Evolutionary conservation across 306 rosid species (phyloP).

Genomic region (Vigna radiata): DNA sequence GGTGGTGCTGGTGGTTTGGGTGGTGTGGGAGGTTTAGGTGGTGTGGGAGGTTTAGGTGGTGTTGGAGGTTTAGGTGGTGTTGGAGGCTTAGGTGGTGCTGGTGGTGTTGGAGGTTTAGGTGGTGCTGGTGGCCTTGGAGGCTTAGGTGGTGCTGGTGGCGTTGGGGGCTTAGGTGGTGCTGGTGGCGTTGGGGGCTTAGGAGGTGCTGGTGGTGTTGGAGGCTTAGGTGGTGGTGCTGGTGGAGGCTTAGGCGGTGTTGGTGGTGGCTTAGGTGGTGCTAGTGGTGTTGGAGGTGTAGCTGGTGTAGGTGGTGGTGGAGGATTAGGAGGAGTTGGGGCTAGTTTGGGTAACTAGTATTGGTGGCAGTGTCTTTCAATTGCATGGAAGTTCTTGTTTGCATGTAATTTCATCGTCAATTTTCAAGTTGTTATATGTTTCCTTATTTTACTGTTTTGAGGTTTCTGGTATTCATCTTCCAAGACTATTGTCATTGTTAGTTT

Average conservation of each 20-base stretch:
- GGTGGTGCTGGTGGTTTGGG: conserved; percentile 32
- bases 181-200: conserved; percentile 15
- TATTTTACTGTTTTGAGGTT: neutral
- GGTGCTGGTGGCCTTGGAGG: conserved; percentile 34
- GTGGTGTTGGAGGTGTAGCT: conserved; percentile 1
- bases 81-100: too few relatives aligned
- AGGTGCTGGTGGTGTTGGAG: conserved; percentile 2
- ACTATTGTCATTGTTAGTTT: neutral
- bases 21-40: conserved; percentile 10
- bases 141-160: conserved; percentile 38
- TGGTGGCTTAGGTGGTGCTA: conserved; percentile 21
- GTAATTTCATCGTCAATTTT: too few relatives aligned
- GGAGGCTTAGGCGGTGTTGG: conserved; percentile 33
- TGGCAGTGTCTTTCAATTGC: conserved; percentile 19
- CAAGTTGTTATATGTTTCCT: neutral
- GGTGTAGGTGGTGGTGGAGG: neutral
- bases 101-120: conserved; percentile 43
- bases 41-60: conserved; percentile 25
- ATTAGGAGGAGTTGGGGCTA: neutral
- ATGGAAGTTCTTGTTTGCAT: neutral
- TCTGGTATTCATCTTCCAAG: neutral
- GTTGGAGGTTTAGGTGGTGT: conserved; percentile 3
- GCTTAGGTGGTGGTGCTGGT: conserved; percentile 9
- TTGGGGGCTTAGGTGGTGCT: conserved; percentile 25
- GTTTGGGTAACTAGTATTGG: neutral